These are phyloP conservation scores for Podila minutissima DNA, from an alignment of 192 early-diverging fungal genomes.

Conservation along the genomic window DNA sequence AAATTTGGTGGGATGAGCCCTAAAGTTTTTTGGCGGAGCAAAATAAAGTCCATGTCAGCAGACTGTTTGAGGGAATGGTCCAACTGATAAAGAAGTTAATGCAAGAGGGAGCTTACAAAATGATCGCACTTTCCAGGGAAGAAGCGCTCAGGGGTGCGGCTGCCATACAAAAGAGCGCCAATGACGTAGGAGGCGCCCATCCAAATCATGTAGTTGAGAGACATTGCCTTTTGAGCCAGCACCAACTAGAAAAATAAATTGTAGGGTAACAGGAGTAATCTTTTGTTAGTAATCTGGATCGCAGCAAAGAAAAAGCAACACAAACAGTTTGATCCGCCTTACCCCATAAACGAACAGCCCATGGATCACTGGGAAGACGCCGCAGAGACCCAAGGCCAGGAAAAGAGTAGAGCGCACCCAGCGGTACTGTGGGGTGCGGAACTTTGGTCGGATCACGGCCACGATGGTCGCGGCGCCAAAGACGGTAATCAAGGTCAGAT, in stretches of 20 bases:
- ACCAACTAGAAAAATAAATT: conserved; percentile 14
- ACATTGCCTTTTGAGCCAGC: conserved; percentile 62
- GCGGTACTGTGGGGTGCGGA: conserved; percentile 80
- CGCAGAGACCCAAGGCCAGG: conserved; percentile 80
- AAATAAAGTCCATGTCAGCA: neutral
- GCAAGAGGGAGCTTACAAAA: conserved; percentile 57
- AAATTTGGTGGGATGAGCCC: conserved; percentile 90
- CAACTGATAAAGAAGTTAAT: too few species aligned
- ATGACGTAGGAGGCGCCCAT: conserved; percentile 84
- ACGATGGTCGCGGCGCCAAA: conserved; percentile 72
- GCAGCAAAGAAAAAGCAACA: neutral
- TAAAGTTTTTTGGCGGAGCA: conserved; percentile 10
- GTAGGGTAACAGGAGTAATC: neutral
- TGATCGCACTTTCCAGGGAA: conserved; percentile 87
- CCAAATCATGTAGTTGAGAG: conserved; percentile 67
- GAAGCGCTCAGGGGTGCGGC: conserved; percentile 84
- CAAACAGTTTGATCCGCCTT: conserved; percentile 7
- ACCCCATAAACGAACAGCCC: conserved; percentile 72
- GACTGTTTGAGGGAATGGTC: too few species aligned
- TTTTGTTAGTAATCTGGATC: neutral
- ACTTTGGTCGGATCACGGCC: conserved; percentile 69
- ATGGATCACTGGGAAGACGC: conserved; percentile 79
- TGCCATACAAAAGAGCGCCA: conserved; percentile 90
- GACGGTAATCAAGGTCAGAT: conserved; percentile 65
- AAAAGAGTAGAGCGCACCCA: conserved; percentile 83